phyloP scores from a whole-genome alignment of 2,329 filamentous ascomycete genomes.

The Calonectria leucothoes region DNA sequence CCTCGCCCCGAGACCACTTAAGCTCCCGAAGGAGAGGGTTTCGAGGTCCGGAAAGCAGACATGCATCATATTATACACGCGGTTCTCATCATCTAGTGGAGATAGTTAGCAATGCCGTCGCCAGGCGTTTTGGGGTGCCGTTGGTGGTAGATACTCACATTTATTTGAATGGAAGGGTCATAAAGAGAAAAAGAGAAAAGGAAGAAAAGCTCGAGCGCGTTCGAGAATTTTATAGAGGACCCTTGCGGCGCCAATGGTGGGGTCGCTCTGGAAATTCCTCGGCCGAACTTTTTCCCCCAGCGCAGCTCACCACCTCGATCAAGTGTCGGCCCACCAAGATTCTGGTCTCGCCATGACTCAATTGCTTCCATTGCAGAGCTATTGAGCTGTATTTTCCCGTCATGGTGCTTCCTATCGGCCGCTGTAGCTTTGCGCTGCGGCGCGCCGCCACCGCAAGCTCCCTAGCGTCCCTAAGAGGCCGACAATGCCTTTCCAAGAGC shows the following conservation, averaged over 20 bases:
- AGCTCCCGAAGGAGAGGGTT: slow-evolving; percentile 89
- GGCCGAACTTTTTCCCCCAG: slow-evolving; percentile 32
- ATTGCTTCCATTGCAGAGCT: slow-evolving; percentile 27
- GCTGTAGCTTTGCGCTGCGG: slow-evolving; percentile 37
- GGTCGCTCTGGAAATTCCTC: slow-evolving; percentile 43
- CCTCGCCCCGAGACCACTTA: slow-evolving; percentile 83
- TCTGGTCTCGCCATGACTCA: slow-evolving; percentile 32
- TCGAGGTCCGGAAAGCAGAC: slow-evolving; percentile 71
- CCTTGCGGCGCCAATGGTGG: slow-evolving; percentile 36
- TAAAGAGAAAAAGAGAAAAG: slow-evolving; percentile 70
- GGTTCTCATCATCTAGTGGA: slow-evolving; percentile 96
- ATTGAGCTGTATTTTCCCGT: slow-evolving; percentile 4
- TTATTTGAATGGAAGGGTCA: slow-evolving; percentile 99
- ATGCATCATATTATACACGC: slow-evolving; percentile 93
- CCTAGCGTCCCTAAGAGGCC: slow-evolving; percentile 18
- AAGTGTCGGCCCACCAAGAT: slow-evolving; percentile 32
- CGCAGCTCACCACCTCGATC: slow-evolving; percentile 5
- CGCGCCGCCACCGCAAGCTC: slow-evolving; percentile 10
- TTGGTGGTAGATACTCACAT: slow-evolving; percentile 72
- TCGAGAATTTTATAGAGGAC: slow-evolving; percentile 53
- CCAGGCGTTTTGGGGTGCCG: not conserved
- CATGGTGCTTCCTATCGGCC: slow-evolving; percentile 41
- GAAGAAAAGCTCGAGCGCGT: slow-evolving; percentile 47
- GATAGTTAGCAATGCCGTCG: slow-evolving; percentile 46
- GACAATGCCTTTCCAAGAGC: slow-evolving; percentile 32